Percentiles rank a stretch among this genome's conserved stretches.
phyloP scores from a whole-genome alignment of 805 yeast genomes.

The Komagataella populi region DNA sequence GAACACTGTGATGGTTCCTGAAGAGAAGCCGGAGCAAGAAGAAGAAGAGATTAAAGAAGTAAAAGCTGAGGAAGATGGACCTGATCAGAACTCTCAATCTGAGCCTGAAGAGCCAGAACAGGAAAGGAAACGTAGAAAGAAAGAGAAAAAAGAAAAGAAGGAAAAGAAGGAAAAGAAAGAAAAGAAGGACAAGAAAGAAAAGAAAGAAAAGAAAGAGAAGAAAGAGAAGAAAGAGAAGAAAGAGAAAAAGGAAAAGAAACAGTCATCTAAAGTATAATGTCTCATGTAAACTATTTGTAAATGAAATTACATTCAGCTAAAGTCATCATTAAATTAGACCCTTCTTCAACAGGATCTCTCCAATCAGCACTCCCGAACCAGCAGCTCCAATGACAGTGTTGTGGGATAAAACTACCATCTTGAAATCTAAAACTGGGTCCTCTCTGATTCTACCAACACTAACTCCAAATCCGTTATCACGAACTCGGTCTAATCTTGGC shows the following conservation, averaged over 20 bases:
- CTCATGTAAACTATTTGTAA: not conserved
- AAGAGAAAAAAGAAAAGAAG: slow-evolving; percentile 2
- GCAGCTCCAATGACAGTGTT: slow-evolving; percentile 98
- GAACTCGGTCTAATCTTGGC: slow-evolving; percentile 92
- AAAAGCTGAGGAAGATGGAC: slow-evolving; percentile 2
- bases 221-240: not conserved
- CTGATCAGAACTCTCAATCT: not conserved
- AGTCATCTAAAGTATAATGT: not conserved
- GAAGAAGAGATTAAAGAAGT: not conserved
- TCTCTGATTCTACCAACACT: slow-evolving; percentile 90
- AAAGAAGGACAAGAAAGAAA: not conserved
- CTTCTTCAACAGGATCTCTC: slow-evolving; percentile 76
- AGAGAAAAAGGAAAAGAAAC: not conserved
- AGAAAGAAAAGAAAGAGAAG: not conserved
- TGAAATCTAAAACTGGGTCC: slow-evolving; percentile 86
- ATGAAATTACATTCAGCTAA: not conserved
- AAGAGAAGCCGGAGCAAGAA: not conserved
- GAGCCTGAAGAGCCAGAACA: slow-evolving; percentile 1
- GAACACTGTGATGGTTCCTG: not conserved
- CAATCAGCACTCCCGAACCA: slow-evolving; percentile 93
- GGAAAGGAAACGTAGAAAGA: slow-evolving; percentile 12
- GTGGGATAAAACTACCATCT: slow-evolving; percentile 95
- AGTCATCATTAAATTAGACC: slow-evolving; percentile 37
- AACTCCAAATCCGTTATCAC: slow-evolving; percentile 89
- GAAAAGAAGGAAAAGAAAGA: slow-evolving; percentile 1